Evolutionary conservation across 139 green algal genomes (phyloP), one percentile per base, ranked within the genome.

Genomic region (Chlamydomonas sp.): DNA sequence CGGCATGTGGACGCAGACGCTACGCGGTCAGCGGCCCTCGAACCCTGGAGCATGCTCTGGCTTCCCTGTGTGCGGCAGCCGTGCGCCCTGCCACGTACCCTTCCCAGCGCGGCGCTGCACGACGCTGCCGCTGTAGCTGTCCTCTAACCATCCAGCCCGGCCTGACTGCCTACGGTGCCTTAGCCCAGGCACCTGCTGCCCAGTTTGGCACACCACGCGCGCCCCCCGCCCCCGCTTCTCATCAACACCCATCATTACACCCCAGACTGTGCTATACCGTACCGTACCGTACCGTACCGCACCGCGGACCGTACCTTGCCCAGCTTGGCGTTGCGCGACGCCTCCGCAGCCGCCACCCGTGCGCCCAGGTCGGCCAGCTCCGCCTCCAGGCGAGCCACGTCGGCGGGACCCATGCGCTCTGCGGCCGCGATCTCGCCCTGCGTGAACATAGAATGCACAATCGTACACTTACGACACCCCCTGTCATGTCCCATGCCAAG

Each of bases 291-390:
- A 49, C 31, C n/a, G 80, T 66, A 85, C 62, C 49, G 16, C 12
- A 9, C 83, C 2, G 73, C 83, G 20, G 17, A 68, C 57, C 17
- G 66, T 66, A 83, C 88, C 85, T 86, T 81, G 15, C 90, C 76
- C 76, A 86, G 16, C 69, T 84, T 85, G 14, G 91, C 86, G 85
- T 94, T 87, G 31, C 92, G 80, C 12, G 85, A 63, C 8, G 84
- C 84, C 89, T 95, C 90, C 62, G 85, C 83, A 58, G 81, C 88
- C 12, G 89, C 79, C 31, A 75, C 79, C 9, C 81, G 83, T 16
- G 79, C 66, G 77, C 79, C 69, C 77, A 95, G 82, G 58, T 83
- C 86, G 69, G 90, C 90, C 8, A 95, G 80, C 78, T 95, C 91
- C 0, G 60, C 85, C 89, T 94, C 88, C 82, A 95, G 75, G 0